Percentiles rank a stretch among this genome's conserved stretches.
phyloP scores from a whole-genome alignment of 768 basidiomycete genomes.

The Trametes cinnabarina region DNA sequence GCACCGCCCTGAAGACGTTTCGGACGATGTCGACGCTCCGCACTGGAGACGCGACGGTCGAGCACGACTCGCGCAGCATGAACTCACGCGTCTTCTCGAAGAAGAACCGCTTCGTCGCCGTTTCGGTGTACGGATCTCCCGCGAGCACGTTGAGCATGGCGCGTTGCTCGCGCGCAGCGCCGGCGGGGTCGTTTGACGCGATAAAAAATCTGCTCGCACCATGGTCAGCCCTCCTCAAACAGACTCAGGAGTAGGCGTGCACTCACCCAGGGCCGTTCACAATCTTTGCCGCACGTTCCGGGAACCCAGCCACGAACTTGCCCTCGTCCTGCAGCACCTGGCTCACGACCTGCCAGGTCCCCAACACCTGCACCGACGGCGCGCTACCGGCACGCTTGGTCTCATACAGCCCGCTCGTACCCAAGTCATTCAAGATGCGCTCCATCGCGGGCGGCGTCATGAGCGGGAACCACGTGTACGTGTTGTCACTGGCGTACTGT shows the following conservation, averaged over 20 bases:
- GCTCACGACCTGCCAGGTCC: conserved; percentile 49
- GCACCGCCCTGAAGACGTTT: conserved; percentile 63
- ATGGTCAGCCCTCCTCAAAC: neutral
- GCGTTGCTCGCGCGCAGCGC: conserved; percentile 43
- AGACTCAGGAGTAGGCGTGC: neutral
- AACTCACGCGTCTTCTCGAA: conserved; percentile 60
- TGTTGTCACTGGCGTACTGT: conserved; percentile 64
- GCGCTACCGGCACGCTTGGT: conserved; percentile 45
- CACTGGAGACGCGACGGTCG: conserved; percentile 53
- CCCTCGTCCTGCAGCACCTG: conserved; percentile 48
- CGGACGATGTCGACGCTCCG: conserved; percentile 63
- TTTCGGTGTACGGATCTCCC: conserved; percentile 45
- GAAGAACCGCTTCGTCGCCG: conserved; percentile 60
- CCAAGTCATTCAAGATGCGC: conserved; percentile 53
- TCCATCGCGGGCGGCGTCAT: conserved; percentile 76
- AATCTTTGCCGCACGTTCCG: conserved; percentile 49
- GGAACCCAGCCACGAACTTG: conserved; percentile 49
- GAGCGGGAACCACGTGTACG: conserved; percentile 87
- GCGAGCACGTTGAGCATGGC: conserved; percentile 49
- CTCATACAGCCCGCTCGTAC: conserved; percentile 53
- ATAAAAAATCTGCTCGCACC: conserved; percentile 59
- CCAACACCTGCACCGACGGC: conserved; percentile 32
- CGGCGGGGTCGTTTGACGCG: conserved; percentile 39
- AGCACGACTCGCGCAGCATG: conserved; percentile 51
- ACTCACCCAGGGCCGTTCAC: conserved; percentile 59